Conservation (phyloP, 2,329 filamentous ascomycete genomes). For the Fusarium goolgardi region DNA sequence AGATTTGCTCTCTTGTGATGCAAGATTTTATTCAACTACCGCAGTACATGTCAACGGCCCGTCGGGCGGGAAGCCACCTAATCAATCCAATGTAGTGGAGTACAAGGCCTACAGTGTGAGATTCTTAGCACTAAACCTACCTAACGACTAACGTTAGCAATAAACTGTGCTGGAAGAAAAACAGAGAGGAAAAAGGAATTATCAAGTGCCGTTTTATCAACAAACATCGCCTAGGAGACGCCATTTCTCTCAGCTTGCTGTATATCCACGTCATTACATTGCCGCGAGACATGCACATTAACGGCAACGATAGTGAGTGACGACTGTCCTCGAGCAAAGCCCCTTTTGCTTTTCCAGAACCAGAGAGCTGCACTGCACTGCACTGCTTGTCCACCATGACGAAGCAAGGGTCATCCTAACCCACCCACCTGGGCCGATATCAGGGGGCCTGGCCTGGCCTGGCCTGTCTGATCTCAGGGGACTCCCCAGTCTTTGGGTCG, state of each 20-base stretch:
- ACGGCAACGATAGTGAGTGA: not conserved
- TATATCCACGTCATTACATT: conserved; percentile 27
- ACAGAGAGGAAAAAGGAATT: conserved; percentile 19
- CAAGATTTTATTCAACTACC: conserved; percentile 24
- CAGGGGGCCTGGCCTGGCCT: conserved; percentile 35
- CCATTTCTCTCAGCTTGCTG: conserved; percentile 12
- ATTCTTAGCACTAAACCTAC: not conserved
- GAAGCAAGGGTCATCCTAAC: conserved; percentile 44
- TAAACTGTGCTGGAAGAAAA: conserved; percentile 13
- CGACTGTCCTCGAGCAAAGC: conserved; percentile 9
- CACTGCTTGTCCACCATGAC: conserved; percentile 20
- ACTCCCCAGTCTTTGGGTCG: conserved; percentile 39
- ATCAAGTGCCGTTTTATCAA: conserved; percentile 3
- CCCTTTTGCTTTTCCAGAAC: conserved; percentile 40
- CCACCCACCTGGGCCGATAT: conserved; percentile 37
- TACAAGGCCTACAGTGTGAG: conserved; percentile 16
- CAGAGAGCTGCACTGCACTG: conserved; percentile 40
- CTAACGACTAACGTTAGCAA: not conserved
- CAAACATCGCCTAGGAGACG: conserved; percentile 39
- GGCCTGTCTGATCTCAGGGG: conserved; percentile 39
- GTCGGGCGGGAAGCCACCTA: conserved; percentile 38
- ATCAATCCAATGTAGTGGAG: conserved; percentile 29
- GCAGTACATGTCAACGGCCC: conserved; percentile 39
- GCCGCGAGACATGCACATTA: conserved; percentile 6
- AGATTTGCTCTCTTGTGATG: conserved; percentile 6